Conservation (phyloP, 2,329 filamentous ascomycete species). For the Ophiocordyceps robertsii region DNA sequence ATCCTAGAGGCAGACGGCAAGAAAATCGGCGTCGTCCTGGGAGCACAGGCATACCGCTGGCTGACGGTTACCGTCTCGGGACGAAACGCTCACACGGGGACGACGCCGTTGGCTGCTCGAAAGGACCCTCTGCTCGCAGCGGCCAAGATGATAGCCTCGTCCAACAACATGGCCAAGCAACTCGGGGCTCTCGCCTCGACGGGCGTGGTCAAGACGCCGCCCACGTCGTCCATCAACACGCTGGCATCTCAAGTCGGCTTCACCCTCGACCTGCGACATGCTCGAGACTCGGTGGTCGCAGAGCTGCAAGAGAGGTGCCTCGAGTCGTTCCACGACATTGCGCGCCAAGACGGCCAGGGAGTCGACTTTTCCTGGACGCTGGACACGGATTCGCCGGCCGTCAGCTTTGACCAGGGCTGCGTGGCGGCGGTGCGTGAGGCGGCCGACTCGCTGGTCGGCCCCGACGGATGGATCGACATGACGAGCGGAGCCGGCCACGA, state of each 20-base stretch:
- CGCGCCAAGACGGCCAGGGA: constrained; percentile 13
- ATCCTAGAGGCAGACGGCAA: constrained; percentile 40
- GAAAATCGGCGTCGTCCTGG: constrained; percentile 17
- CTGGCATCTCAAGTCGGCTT: constrained; percentile 54
- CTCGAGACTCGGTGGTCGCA: constrained; percentile 38
- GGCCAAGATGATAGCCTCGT: constrained; percentile 18
- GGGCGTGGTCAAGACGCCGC: constrained; percentile 21
- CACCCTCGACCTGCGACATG: constrained; percentile 51
- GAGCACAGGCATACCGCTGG: constrained; percentile 20
- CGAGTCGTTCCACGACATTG: constrained; percentile 10
- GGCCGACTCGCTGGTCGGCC: constrained; percentile 37
- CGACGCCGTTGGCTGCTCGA: constrained; percentile 17
- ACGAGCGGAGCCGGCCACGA: constrained; percentile 26
- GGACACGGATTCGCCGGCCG: constrained; percentile 45
- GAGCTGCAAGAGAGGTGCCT: constrained; percentile 20
- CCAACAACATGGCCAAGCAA: constrained; percentile 13
- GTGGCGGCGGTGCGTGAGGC: constrained; percentile 49
- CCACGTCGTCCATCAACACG: constrained; percentile 58
- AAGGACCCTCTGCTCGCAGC: constrained; percentile 20
- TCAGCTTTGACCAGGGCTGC: constrained; percentile 52
- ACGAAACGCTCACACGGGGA: constrained; percentile 16
- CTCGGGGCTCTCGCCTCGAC: constrained; percentile 15
- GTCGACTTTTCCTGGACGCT: constrained; percentile 42
- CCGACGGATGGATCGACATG: constrained; percentile 20
- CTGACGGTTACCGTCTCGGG: constrained; percentile 15